Percentiles rank a stretch among this genome's conserved stretches.
phyloP scores from a whole-genome alignment of 208 protist species.

The Balamuthia mandrillaris region DNA sequence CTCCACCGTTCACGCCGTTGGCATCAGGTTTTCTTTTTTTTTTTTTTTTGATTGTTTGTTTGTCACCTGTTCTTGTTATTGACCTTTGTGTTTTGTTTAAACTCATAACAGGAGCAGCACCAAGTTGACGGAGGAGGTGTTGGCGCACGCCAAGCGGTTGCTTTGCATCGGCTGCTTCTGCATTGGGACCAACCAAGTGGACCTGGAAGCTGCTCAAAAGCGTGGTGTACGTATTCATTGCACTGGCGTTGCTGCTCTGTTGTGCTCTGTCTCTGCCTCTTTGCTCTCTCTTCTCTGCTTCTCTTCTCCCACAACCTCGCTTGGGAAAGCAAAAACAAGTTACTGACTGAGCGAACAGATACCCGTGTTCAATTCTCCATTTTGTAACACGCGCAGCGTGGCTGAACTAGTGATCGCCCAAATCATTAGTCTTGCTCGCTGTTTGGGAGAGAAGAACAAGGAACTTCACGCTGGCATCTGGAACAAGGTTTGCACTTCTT shows the following conservation, averaged over 20 bases:
- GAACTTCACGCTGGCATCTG: constrained; percentile 84
- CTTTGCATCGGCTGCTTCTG: constrained; percentile 89
- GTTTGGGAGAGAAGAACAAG: constrained; percentile 79
- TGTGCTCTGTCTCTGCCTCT: not conserved
- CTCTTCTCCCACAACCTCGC: not conserved
- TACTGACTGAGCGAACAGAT: constrained; percentile 44
- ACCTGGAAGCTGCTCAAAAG: constrained; percentile 76
- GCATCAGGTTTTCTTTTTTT: constrained; percentile 62
- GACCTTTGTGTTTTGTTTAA: not conserved
- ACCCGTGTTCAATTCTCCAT: constrained; percentile 91
- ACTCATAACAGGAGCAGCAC: constrained; percentile 78
- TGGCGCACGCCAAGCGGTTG: constrained; percentile 76
- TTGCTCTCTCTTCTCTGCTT: not conserved
- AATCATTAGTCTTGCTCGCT: constrained; percentile 82
- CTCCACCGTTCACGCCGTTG: constrained; percentile 80
- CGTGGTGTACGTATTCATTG: constrained; percentile 57
- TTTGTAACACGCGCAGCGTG: constrained; percentile 88
- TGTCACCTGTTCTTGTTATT: not conserved
- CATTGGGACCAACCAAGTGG: constrained; percentile 90
- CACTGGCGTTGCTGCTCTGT: too few relatives aligned
- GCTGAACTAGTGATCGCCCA: constrained; percentile 87
- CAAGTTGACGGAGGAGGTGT: constrained; percentile 73
- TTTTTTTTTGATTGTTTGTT: not conserved
- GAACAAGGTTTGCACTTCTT: constrained; percentile 75
- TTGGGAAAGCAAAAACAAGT: not conserved